Conservation (phyloP, 2,329 filamentous ascomycete genomes). For the Diaporthe citri region DNA sequence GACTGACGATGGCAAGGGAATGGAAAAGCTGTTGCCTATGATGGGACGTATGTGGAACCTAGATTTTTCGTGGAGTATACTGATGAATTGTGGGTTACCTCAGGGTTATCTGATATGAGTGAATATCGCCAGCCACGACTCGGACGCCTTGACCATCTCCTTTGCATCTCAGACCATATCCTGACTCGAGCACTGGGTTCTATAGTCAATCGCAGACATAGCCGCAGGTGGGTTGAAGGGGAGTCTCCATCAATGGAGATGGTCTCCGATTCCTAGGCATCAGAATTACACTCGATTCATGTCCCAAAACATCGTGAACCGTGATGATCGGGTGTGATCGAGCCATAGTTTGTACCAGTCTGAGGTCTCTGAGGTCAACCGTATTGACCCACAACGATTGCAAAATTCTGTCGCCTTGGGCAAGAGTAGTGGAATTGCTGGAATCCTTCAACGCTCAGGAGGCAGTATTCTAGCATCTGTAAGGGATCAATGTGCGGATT, state of each 20-base stretch:
- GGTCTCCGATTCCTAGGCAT: background rate
- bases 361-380: background rate
- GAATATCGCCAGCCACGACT: background rate
- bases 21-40: background rate
- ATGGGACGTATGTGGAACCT: background rate
- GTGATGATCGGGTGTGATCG: background rate
- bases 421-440: background rate
- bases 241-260: background rate
- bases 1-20: background rate
- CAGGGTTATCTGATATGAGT: background rate
- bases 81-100: conserved; percentile 1
- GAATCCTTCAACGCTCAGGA: background rate
- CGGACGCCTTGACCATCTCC: background rate
- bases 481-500: background rate
- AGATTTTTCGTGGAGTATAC: background rate
- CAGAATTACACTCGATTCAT: background rate
- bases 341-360: background rate
- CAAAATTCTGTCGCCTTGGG: background rate
- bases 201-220: background rate
- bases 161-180: background rate
- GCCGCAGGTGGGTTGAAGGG: background rate
- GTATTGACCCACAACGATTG: background rate
- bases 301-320: background rate
- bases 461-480: background rate
- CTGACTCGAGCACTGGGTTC: background rate